Percentiles rank a stretch among this genome's conserved stretches.
Evolutionary conservation across 2,329 filamentous ascomycete species (phyloP).

Genomic region (Orbilia ellipsospora): DNA sequence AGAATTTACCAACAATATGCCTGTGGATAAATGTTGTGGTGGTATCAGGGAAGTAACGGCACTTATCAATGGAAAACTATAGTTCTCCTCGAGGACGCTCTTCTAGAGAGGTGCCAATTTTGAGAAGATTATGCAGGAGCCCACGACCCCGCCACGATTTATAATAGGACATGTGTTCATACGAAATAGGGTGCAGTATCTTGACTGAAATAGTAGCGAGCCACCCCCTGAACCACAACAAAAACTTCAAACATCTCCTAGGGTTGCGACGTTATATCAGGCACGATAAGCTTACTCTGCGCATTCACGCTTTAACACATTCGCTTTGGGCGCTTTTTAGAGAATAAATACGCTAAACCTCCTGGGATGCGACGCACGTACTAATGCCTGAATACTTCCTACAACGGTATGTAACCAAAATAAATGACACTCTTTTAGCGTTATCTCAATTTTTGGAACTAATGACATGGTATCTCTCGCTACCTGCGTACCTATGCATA

Average conservation of each 20-base stretch:
- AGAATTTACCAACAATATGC: background rate
- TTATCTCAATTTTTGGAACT: no score
- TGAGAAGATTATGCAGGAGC: constrained; percentile 5
- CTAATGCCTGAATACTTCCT: background rate
- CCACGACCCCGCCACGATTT: constrained; percentile 2
- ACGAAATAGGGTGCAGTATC: constrained; percentile 3
- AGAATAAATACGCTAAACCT: constrained; percentile 3
- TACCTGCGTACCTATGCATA: constrained; percentile 1
- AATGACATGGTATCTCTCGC: background rate
- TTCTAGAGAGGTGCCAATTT: constrained; percentile 4
- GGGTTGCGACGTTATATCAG: background rate
- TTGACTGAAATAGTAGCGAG: constrained; percentile 1
- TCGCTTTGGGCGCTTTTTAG: constrained; percentile 2
- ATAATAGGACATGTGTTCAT: constrained; percentile 6
- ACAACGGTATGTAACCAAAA: constrained; percentile 1
- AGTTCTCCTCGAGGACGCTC: constrained; percentile 1
- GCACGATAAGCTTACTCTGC: constrained; percentile 5
- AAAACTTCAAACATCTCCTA: no score
- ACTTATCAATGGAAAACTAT: constrained; percentile 7
- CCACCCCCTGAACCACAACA: background rate
- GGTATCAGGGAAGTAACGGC: constrained; percentile 1
- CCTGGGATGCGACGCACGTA: constrained; percentile 4
- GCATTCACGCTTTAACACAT: constrained; percentile 1
- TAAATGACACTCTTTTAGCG: constrained; percentile 7
- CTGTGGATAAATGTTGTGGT: constrained; percentile 1